These are phyloP conservation scores for Phaeoacremonium minimum DNA, from an alignment of 2,329 filamentous ascomycete genomes.

Conservation along the genomic window DNA sequence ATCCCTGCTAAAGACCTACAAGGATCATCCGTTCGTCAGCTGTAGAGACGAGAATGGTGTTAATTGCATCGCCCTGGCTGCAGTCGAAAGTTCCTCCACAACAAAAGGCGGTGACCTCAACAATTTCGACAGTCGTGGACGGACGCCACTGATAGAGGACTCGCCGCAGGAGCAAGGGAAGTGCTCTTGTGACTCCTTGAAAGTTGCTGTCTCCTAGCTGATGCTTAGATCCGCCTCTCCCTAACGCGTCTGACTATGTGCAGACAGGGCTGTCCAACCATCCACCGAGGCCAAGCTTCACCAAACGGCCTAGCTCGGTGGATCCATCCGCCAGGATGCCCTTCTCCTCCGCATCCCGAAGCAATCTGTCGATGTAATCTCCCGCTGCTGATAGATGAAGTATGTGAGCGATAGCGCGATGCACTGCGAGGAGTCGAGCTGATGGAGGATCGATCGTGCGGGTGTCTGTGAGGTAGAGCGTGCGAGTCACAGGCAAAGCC, in stretches of 20 bases:
- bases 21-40: no score
- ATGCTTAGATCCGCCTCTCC: neutral
- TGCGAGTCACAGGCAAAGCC: constrained; percentile 20
- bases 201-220: neutral
- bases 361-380: constrained; percentile 24
- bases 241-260: neutral
- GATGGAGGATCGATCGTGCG: constrained; percentile 23
- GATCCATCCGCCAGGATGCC: constrained; percentile 1
- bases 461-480: constrained; percentile 17
- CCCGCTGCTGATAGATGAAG: constrained; percentile 23
- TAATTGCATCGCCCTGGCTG: neutral
- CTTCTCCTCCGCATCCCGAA: constrained; percentile 13
- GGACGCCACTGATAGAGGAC: neutral
- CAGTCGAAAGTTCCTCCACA: neutral
- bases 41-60: neutral
- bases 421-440: constrained; percentile 24
- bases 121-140: neutral
- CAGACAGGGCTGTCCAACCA: neutral
- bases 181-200: no score
- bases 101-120: no score
- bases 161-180: no score
- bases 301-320: constrained; percentile 6
- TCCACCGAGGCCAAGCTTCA: constrained; percentile 3
- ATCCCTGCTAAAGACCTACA: no score
- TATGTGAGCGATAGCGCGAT: constrained; percentile 25